Evolutionary conservation across 768 basidiomycete genomes (phyloP).

Genomic region (Lactarius sanguifluus): DNA sequence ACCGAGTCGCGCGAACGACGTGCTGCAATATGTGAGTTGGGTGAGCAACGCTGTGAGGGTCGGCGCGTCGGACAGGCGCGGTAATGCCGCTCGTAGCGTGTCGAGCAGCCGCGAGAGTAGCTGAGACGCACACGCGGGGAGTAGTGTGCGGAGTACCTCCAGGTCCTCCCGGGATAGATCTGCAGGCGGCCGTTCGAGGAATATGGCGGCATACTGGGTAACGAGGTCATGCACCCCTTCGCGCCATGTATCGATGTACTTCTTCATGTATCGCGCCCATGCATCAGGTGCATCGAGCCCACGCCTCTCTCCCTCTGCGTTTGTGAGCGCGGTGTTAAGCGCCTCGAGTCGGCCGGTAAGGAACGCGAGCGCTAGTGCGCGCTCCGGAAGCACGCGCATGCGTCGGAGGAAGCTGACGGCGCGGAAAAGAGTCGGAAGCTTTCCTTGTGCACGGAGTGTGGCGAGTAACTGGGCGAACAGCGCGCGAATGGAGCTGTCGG

Average conservation of each 20-base stretch:
- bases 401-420: constrained; percentile 83
- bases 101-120: constrained; percentile 67
- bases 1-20: constrained; percentile 88
- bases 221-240: constrained; percentile 92
- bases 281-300: constrained; percentile 55
- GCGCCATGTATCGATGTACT: constrained; percentile 87
- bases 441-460: constrained; percentile 80
- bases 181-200: constrained; percentile 64
- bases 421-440: constrained; percentile 88
- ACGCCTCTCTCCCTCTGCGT: constrained; percentile 43
- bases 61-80: constrained; percentile 55
- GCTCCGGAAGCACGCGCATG: constrained; percentile 71
- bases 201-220: constrained; percentile 86
- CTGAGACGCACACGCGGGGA: constrained; percentile 64
- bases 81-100: constrained; percentile 60
- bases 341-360: constrained; percentile 69
- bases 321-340: constrained; percentile 57
- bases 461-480: constrained; percentile 76
- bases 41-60: constrained; percentile 83
- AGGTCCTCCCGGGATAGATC: constrained; percentile 32
- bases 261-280: constrained; percentile 74
- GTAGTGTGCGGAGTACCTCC: constrained; percentile 48
- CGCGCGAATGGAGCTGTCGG: constrained; percentile 61
- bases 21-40: constrained; percentile 79
- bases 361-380: constrained; percentile 83